These are phyloP conservation scores for Aegilops tauschii DNA, from an alignment of 176 grass and related monocot species.

Conservation along the genomic window DNA sequence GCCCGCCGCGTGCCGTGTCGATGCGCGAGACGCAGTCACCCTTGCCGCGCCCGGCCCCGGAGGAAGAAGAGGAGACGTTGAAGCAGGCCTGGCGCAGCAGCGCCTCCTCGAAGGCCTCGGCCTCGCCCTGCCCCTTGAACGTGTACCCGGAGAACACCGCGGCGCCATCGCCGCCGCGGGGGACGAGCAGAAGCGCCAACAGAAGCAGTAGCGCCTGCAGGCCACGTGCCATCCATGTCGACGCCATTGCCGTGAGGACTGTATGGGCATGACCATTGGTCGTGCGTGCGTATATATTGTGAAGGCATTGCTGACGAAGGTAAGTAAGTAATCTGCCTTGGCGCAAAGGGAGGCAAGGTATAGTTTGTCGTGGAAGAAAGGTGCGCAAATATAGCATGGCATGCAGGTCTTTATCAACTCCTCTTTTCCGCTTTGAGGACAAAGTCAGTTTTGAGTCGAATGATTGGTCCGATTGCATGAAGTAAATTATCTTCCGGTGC, in stretches of 20 bases:
- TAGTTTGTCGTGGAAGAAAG: slow-evolving; percentile 69
- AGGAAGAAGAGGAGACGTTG: slow-evolving; percentile 29
- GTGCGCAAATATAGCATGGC: neutral
- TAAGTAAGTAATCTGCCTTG: slow-evolving; percentile 1
- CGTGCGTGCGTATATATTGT: slow-evolving; percentile 19
- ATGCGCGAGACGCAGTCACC: slow-evolving; percentile 55
- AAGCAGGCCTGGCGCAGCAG: slow-evolving; percentile 87
- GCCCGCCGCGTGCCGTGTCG: slow-evolving; percentile 35
- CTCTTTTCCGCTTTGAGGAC: neutral
- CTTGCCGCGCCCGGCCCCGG: neutral
- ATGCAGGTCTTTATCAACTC: neutral
- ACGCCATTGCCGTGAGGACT: slow-evolving; percentile 20
- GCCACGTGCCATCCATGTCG: neutral
- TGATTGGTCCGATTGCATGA: neutral
- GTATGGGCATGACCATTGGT: neutral
- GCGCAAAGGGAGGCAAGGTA: slow-evolving; percentile 59
- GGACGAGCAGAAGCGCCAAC: slow-evolving; percentile 12
- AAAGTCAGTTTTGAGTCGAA: neutral
- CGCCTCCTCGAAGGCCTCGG: slow-evolving; percentile 70
- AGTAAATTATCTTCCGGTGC: neutral
- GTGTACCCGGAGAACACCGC: slow-evolving; percentile 27
- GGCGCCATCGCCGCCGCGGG: neutral
- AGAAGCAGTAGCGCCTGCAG: neutral
- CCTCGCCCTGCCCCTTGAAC: slow-evolving; percentile 44
- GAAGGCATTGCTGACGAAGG: neutral